These are phyloP conservation scores for Neurospora sp. DNA, from an alignment of 495 filamentous ascomycete genomes.

Conservation along the genomic window DNA sequence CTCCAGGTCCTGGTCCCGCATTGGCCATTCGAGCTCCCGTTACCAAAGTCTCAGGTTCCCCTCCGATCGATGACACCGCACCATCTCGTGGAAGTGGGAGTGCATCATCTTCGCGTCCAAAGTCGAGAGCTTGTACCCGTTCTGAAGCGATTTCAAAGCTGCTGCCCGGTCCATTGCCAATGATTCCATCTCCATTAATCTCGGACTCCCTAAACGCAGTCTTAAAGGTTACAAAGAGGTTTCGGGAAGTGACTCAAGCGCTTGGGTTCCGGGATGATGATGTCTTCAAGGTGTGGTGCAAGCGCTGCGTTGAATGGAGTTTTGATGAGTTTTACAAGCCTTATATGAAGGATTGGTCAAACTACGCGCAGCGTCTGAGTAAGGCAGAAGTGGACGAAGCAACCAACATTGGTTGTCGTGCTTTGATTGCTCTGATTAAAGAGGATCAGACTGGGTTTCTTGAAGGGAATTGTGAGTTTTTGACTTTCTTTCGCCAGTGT, in stretches of 20 bases:
- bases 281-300: background rate
- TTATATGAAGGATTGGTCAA: background rate
- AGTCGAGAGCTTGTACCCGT: background rate
- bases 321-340: background rate
- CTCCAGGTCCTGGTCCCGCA: too few species aligned
- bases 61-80: background rate
- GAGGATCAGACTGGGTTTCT: background rate
- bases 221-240: background rate
- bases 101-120: background rate
- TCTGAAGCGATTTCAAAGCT: background rate
- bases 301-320: background rate
- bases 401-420: background rate
- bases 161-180: background rate
- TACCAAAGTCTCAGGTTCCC: background rate
- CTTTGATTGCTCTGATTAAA: background rate
- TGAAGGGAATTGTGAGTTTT: background rate
- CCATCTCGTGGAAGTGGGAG: background rate
- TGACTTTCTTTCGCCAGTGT: background rate
- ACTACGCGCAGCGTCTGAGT: background rate
- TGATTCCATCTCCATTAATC: background rate
- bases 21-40: too few species aligned
- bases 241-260: background rate
- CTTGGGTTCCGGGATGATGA: background rate
- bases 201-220: background rate
- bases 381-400: background rate